Percentiles rank a stretch among this genome's conserved stretches.
Evolutionary conservation across 208 protist species (phyloP).

Genomic region (Leishmania amazonensis): DNA sequence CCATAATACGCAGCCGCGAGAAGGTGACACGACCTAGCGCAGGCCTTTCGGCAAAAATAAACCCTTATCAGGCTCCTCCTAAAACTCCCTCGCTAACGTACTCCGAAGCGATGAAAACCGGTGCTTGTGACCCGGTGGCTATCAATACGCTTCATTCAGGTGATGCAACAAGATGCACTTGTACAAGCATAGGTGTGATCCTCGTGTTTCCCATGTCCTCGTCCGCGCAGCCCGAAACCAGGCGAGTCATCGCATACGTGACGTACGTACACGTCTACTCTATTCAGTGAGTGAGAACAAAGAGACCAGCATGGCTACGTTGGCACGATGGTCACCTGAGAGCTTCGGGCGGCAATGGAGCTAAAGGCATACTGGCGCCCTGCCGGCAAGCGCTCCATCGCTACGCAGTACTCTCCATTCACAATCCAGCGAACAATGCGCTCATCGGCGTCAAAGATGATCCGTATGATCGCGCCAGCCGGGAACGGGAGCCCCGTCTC

Average conservation of each 20-base stretch:
- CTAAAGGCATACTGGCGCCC: slow-evolving; percentile 51
- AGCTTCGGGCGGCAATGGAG: slow-evolving; percentile 41
- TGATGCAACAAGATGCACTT: too few relatives aligned
- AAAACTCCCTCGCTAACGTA: neutral
- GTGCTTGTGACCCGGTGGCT: neutral
- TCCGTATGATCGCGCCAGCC: slow-evolving; percentile 31
- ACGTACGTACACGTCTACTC: neutral
- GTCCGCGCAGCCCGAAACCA: neutral
- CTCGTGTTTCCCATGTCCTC: neutral
- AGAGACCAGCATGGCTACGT: neutral
- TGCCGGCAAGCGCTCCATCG: slow-evolving; percentile 58
- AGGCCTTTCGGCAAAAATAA: neutral
- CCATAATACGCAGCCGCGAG: neutral
- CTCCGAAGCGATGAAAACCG: neutral
- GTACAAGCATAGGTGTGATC: neutral
- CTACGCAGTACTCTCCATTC: slow-evolving; percentile 44
- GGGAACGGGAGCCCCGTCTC: slow-evolving; percentile 46
- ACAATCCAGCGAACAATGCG: slow-evolving; percentile 57
- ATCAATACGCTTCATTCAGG: neutral
- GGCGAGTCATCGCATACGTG: neutral
- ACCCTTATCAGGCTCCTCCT: neutral
- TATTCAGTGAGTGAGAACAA: neutral
- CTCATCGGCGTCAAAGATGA: slow-evolving; percentile 62
- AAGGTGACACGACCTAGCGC: neutral
- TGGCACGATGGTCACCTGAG: slow-evolving; percentile 60